Base-by-base conservation (phyloP, 129 eudicot species). In the Heracleum sosnowskyi region DNA sequence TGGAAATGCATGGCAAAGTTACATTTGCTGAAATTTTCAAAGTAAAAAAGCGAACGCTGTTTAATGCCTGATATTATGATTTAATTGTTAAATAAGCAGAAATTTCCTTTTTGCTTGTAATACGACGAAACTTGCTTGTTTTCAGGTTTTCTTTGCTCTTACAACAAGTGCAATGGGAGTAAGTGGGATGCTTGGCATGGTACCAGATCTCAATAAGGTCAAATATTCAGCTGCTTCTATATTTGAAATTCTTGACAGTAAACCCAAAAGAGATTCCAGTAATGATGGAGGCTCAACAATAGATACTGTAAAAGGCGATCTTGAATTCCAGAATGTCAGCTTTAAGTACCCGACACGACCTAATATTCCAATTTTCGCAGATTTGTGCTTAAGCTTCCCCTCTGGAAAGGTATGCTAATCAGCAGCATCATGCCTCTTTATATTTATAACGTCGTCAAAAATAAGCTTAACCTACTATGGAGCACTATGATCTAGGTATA, bases 71-170 rank as follows among this genome's bases (percentile, higher is more conserved):
- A 37, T 37, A 11, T 1, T 40, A 41, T n/a, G 46, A 72, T 40
- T 72, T 13, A 22, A 22, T 4, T 7, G 33, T 57, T 9, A 2
- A n/a, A 9, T 57, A n/a, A 57, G 33, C 33, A 66, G 40, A 29
- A 4, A 28, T 7, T 20, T 22, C 8, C 35, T 76, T 46, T 4
- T 17, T n/a, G 15, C 16, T 11, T 57, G 2, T 57, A 9, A n/a
- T 7, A 6, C 9, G 9, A 47, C 7, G 1, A 7, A 0, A 20
- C 26, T 7, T 37, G 17, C 40, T 20, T 40, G 12, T 17, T 72
- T 81, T 81, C 91, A 90, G 96, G 93, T 93, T 72, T 92, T 93
- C 90, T 92, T 82, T 79, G 96, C 93, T 79, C 82, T 92, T 45
- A 86, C 89, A 24, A 84, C 87, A 90, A 84, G 92, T 7, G 91